A percentile compares a stretch with the other conserved stretches of the same genome.
Conservation (phyloP, 208 protist species). For the Crithidia brevicula region DNA sequence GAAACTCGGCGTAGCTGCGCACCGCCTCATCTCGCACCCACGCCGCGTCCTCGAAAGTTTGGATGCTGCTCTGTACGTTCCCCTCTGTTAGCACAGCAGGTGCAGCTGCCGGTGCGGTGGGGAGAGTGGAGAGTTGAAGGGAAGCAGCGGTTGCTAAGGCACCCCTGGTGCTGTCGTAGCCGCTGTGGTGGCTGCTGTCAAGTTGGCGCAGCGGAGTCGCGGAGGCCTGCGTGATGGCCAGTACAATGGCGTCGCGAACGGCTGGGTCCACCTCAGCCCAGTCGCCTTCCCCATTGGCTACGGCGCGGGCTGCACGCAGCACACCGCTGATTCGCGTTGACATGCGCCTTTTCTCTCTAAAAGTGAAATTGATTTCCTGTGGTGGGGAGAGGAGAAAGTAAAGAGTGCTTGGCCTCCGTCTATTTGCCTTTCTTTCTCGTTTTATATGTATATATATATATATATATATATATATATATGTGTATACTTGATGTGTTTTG, state of each 20-base stretch:
- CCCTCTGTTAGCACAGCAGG: constrained; percentile 55
- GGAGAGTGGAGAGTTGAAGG: neutral
- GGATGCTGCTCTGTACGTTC: constrained; percentile 68
- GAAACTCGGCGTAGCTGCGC: constrained; percentile 78
- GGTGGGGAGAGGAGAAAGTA: too few relatives aligned
- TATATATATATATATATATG: too few relatives aligned
- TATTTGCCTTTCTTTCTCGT: too few relatives aligned
- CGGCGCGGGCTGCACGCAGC: constrained; percentile 18
- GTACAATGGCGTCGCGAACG: constrained; percentile 72
- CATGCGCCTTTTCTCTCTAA: constrained; percentile 3
- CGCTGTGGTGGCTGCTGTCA: neutral
- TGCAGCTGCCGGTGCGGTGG: neutral
- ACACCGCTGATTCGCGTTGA: neutral
- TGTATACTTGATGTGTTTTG: too few relatives aligned
- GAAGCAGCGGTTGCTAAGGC: neutral
- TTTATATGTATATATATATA: too few relatives aligned
- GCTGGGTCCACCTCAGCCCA: constrained; percentile 67
- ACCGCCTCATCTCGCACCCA: constrained; percentile 75
- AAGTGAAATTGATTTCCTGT: too few relatives aligned
- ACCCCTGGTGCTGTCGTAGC: too few relatives aligned
- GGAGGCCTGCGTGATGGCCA: constrained; percentile 34
- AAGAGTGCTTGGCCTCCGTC: too few relatives aligned
- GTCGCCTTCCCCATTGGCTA: constrained; percentile 65
- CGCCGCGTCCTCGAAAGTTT: constrained; percentile 77
- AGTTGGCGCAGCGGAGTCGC: constrained; percentile 7